Base-by-base conservation (phyloP, 2,329 filamentous ascomycete species). In the Colletotrichum sp. region DNA sequence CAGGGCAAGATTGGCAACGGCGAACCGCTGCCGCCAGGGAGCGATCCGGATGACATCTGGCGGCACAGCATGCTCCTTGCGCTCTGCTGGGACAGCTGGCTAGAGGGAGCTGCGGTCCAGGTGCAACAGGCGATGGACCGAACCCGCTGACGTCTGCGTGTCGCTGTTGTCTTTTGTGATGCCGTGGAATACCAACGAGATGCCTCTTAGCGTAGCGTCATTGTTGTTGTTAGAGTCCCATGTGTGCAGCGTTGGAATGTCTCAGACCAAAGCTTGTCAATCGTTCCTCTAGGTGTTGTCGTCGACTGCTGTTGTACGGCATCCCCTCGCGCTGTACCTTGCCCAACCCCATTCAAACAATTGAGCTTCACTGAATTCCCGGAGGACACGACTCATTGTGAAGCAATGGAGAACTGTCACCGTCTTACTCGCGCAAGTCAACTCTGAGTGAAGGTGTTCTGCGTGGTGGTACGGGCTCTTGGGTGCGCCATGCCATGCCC, bases 21-120 rank as follows among this genome's bases (percentile, higher is more conserved):
- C 22, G 78, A 73, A 43, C 48, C 66, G 4, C 34, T 80, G 56
- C 80, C 80, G 5, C 76, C 72, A 15, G 76, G 77, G 3, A 78
- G 80, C 25, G 73, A 79, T 25, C 77, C 78, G 68, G 74, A 78
- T 9, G 79, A 81, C 34, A 18, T 80, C 27, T 81, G 81, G 70
- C 77, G 81, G 69, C 81, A 82, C 71, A 79, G 78, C 8, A 55
- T 80, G 12, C 52, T 79, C 18, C 77, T 80, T n/a, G 75, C 78
- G 39, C n/a, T 81, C 39, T 82, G 81, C 75, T 83, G 82, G 82
- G 81, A 83, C 56, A 77, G 80, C 60, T 83, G 81, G 81, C 67
- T 78, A 32, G 52, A 64, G 5, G 79, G 75, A 5, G 79, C 69
- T 1, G 77, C 61, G 60, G 74, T 75, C 15, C 78, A 71, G 64